A percentile compares a stretch with the other conserved stretches of the same genome.
Conservation (phyloP, 768 basidiomycete species). For the Tulasnella sp. region DNA sequence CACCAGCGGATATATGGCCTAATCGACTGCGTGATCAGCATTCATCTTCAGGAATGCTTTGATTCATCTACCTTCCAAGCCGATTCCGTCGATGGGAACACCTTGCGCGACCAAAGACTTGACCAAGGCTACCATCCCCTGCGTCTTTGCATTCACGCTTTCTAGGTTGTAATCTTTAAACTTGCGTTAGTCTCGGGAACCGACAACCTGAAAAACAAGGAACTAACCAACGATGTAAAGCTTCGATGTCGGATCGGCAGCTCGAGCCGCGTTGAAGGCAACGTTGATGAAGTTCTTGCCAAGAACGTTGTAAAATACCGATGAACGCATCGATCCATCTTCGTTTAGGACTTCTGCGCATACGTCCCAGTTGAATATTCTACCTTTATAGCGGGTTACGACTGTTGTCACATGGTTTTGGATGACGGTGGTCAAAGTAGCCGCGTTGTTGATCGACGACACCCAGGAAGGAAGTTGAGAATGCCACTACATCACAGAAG, state of each 20-base stretch:
- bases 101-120: neutral
- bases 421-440: slow-evolving; percentile 20
- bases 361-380: slow-evolving; percentile 16
- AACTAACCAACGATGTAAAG: slow-evolving; percentile 23
- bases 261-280: slow-evolving; percentile 45
- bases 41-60: no score
- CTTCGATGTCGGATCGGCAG: slow-evolving; percentile 45
- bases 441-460: slow-evolving; percentile 9
- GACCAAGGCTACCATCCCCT: neutral
- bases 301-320: slow-evolving; percentile 39
- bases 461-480: slow-evolving; percentile 20
- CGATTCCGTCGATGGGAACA: slow-evolving; percentile 1
- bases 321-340: slow-evolving; percentile 41
- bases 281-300: slow-evolving; percentile 43
- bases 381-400: slow-evolving; percentile 17
- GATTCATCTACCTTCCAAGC: no score
- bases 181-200: neutral
- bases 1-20: slow-evolving; percentile 7
- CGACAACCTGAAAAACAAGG: no score
- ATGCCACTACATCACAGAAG: neutral
- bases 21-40: no score
- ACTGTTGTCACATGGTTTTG: slow-evolving; percentile 21
- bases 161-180: neutral
- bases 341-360: slow-evolving; percentile 45
- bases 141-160: neutral